Base-by-base conservation (phyloP, 768 basidiomycete species). In the Mrakia gelida region DNA sequence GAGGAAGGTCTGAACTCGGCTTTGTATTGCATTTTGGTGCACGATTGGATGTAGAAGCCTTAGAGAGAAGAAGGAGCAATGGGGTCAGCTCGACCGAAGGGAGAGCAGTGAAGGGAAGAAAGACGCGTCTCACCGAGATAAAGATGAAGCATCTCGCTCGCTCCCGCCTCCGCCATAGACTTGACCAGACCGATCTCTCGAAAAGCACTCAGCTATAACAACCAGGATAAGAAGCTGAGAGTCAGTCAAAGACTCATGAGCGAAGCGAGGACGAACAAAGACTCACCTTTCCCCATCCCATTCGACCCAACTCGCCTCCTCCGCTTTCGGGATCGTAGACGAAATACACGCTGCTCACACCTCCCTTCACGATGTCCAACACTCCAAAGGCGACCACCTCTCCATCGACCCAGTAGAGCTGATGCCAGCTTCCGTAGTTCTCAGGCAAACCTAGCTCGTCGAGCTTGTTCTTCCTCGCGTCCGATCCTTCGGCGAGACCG, bases 31-130 rank as follows among this genome's bases (percentile, higher is more conserved):
- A 98, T 98, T 85, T 78, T 99, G 72, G 86, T 89, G 82, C 95
- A 98, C 2, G 92, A 90, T 81, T 97, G 88, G 56, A 98, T 92
- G 84, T 98, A 98, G 84, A 90, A 98, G 10, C 95, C 95, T 97
- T 81, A n/a, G 5, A 0, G 32, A 21, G 32, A 26, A 11, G 26
- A 16, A 18, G 28, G 32, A 54, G 41, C 15, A 23, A 32, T 61
- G 67, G 38, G 38, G 8, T 34, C 10, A 61, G n/a, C 5, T 16
- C 21, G 56, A 79, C 30, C 23, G 67, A 30, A 23, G 41, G 59
- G 32, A 28, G 26, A 75, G 41, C 67, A 41, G 30, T 38, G 7
- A 16, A 10, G 68, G 15, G 23, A 61, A 30, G 0, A 34, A 9
- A 56, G 21, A 23, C 45, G 62, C 43, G 32, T 80, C 88, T 79